Evolutionary conservation across 129 eudicot genomes (phyloP), one percentile per base, ranked within the genome.

Genomic region (Rutidosis leptorrhynchoides): DNA sequence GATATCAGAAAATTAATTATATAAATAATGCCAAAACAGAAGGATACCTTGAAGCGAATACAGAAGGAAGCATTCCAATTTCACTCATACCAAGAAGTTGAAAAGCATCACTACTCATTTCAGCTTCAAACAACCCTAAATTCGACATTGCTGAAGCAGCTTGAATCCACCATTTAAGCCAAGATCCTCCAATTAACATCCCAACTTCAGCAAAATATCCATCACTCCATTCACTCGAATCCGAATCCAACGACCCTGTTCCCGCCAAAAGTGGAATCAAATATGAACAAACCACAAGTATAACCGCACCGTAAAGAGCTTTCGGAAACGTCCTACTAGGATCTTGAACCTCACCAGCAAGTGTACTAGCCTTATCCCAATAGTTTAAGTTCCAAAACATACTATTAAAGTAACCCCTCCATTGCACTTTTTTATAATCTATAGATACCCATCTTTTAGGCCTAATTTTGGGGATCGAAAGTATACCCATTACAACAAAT

Each of bases 161-260:
- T 56, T 91, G 97, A 20, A 91, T 85, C 97, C 97, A 91, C 97
- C 97, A 91, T 75, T 85, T 91, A 1, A 91, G 79, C 97, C 97
- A 91, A 65, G 79, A 73, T 22, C 97, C 97, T 93, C 97, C 97
- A 0, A 91, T 91, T 73, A 91, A 61, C 94, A 85, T 81, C 56
- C 96, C 97, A 48, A 85, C 89, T 73, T 91, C 90, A 6, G 97
- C 95, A 71, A 91, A 91, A 79, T 91, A 91, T 23, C 97, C 97
- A 74, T 91, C n/a, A n/a, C 80, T 81, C 87, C 96, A 48, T 69
- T 83, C 79, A 43, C 80, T 43, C 4, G 84, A 65, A 75, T 87
- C 75, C 11, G 87, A 48, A 9, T 73, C 69, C 49, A 84, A 69
- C n/a, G 97, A 90, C 33, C 97, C 97, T 0, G 94, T 91, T 7